Evolutionary conservation across 441 rosid genomes (phyloP).

Genomic region (Brassica balearica): DNA sequence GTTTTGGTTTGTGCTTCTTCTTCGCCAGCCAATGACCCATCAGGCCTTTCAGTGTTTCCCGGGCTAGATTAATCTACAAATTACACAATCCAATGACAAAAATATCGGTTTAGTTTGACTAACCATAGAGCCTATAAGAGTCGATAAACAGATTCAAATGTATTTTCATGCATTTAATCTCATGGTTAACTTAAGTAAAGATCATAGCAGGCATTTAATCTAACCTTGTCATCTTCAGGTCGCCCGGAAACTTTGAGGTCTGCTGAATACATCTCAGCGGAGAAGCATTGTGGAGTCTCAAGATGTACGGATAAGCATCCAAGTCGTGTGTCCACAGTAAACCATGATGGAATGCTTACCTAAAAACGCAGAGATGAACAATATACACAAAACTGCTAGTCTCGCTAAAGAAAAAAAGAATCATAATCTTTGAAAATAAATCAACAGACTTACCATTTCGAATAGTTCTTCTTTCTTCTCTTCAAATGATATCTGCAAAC

Average conservation of each 20-base stretch:
- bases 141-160: constrained; percentile 16
- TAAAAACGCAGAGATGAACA: constrained; percentile 39
- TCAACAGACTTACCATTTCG: constrained; percentile 76
- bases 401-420: constrained; percentile 8
- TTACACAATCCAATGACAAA: constrained; percentile 38
- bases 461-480: constrained; percentile 89
- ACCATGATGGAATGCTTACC: constrained; percentile 99
- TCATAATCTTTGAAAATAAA: background rate
- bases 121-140: constrained; percentile 5
- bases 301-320: constrained; percentile 97
- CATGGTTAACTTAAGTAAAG: constrained; percentile 18
- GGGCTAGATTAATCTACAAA: constrained; percentile 90
- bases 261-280: constrained; percentile 98
- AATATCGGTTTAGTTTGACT: constrained; percentile 15
- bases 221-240: constrained; percentile 99
- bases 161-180: background rate
- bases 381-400: constrained; percentile 15
- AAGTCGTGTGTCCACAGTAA: constrained; percentile 94
- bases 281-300: constrained; percentile 99
- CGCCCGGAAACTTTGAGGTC: constrained; percentile 94
- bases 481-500: constrained; percentile 80
- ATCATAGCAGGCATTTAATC: background rate
- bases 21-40: constrained; percentile 86
- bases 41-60: constrained; percentile 97
- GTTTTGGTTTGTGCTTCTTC: constrained; percentile 76